phyloP scores from a whole-genome alignment of 1,284 basidiomycete genomes.

The Melampsora americana region DNA sequence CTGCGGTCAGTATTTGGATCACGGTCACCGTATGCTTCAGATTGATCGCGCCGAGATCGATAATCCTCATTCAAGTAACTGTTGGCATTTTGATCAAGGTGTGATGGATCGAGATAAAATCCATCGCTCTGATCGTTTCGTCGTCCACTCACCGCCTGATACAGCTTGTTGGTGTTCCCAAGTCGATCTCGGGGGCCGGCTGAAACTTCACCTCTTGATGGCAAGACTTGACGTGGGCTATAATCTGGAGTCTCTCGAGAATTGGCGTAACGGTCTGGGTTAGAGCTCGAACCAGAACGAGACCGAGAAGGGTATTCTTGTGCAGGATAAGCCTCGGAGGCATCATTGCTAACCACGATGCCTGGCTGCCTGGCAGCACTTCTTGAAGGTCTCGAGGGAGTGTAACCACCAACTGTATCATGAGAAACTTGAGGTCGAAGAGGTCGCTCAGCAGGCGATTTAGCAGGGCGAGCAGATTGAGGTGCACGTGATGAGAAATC shows the following conservation, averaged over 20 bases:
- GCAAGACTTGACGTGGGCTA: slow-evolving; percentile 4
- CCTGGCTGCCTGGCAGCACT: slow-evolving; percentile 42
- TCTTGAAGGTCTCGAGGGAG: slow-evolving; percentile 35
- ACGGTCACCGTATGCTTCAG: not conserved
- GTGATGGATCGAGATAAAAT: not conserved
- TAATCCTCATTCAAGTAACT: slow-evolving; percentile 35
- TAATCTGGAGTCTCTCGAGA: not conserved
- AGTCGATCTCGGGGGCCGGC: slow-evolving; percentile 5
- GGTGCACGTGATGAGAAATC: not conserved
- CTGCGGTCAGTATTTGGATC: not conserved
- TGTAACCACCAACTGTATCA: not conserved
- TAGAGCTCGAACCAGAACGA: slow-evolving; percentile 2
- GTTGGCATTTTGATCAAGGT: slow-evolving; percentile 15
- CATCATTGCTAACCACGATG: slow-evolving; percentile 37
- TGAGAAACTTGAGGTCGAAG: slow-evolving; percentile 9
- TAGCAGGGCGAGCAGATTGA: not conserved
- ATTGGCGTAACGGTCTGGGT: slow-evolving; percentile 22
- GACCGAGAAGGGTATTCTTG: not conserved
- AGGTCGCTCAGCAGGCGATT: not conserved
- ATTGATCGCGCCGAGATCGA: slow-evolving; percentile 25
- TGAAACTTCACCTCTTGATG: slow-evolving; percentile 6
- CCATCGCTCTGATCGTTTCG: slow-evolving; percentile 7
- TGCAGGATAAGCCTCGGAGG: not conserved
- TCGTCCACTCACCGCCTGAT: slow-evolving; percentile 28
- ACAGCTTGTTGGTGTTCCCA: slow-evolving; percentile 34